Evolutionary conservation across 148 eudicot species (phyloP), one percentile per base, ranked within the genome.

Genomic region (Camellia lanceoleosa): DNA sequence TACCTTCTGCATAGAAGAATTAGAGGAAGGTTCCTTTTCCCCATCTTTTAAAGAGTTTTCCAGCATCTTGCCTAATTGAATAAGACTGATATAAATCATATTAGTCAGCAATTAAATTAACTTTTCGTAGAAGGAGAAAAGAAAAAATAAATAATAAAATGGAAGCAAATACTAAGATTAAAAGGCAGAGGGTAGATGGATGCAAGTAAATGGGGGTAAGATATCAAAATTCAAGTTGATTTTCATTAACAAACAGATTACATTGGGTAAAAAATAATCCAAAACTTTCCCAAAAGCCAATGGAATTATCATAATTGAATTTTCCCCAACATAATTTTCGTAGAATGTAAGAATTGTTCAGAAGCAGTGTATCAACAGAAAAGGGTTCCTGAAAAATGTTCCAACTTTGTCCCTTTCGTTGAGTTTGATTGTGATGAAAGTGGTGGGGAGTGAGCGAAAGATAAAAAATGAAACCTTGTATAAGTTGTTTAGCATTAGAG

Each of bases 1-100:
- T 68, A 78, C 81, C 75, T 78, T 69, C n/a, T 41, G 72, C 18
- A 5, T 12, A 52, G 80, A 66, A 65, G 54, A 49, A 65, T 65
- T 44, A 49, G 60, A 62, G 14, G 43, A 63, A 20, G 71, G n/a
- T 69, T 78, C 47, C 67, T 16, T 43, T 42, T 76, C 60, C 13
- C 56, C 68, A 54, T 78, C 81, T 78, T 55, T n/a, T n/a, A 58
- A 58, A 56, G 60, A 68, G 16, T 78, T 58, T 58, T n/a, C 56
- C 16, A 5, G 19, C 81, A 78, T 78, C 66, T 69, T 68, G 46
- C 64, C 62, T 7, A 58, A 60, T 56, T 42, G 65, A 60, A 58
- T 14, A 7, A 30, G 47, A 55, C 14, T 5, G 7, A 43, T 42
- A 41, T 11, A 41, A 13, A 2, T 42, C n/a, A n/a, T 12, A 58